Evolutionary conservation across 2,329 filamentous ascomycete genomes (phyloP), one percentile per base, ranked within the genome.

Genomic region (Colletotrichum phormii): DNA sequence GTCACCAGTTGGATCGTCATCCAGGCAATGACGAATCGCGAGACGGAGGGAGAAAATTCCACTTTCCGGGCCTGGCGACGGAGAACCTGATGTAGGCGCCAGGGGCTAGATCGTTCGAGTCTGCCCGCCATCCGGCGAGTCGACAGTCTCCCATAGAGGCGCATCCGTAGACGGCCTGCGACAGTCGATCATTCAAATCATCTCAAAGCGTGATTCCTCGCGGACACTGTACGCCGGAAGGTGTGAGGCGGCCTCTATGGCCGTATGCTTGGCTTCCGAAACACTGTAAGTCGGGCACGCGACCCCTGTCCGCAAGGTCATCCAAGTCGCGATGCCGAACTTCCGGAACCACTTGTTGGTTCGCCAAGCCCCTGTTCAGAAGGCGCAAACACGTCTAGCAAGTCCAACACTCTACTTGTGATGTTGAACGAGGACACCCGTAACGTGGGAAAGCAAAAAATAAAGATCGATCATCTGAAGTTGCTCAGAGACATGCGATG

Each of bases 111-210:
- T 60, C 29, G 54, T 63, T 64, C 42, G 33, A 55, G 33, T 55
- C 55, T 65, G 4, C 24, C 49, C 35, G 33, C 26, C 37, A 33
- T 5, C 31, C 24, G n/a, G 1, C 33, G 33, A 46, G 18, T 22
- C 8, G 18, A 37, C 13, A 18, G 59, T 24, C 35, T 42, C 51
- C 13, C 18, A 33, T 7, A 57, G 42, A 37, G 24, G 22, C 58
- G 60, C 61, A 51, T 64, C 55, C 29, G 35, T 61, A 33, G 29
- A 51, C 46, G 33, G 61, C 46, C 66, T 73, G 71, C 61, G 71
- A 73, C 71, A 37, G 71, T 70, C 71, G 71, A 73, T 73, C 71
- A 73, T 60, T 64, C 66, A 49, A 24, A 29, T 64, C 55, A 55
- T 37, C 42, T 42, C 61, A 33, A 51, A 71, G 24, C 12, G 49